Percentiles rank a stretch among this genome's conserved stretches.
These are phyloP conservation scores for Xylaria grammica DNA, from an alignment of 495 filamentous ascomycete species.

Conservation along the genomic window DNA sequence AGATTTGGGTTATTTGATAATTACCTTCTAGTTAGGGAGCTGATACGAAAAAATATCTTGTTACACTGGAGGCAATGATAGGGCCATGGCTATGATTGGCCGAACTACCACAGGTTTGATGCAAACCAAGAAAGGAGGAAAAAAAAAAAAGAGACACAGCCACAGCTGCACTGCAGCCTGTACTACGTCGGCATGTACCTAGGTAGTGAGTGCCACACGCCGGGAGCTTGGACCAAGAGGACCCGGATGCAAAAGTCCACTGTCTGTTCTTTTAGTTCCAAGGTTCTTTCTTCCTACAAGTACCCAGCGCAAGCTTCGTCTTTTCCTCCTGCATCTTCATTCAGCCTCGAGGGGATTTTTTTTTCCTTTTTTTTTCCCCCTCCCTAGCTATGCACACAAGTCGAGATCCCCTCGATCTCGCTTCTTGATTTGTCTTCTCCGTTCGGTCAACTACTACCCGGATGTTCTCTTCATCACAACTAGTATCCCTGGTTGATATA, in stretches of 20 bases:
- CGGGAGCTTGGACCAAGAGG: constrained; percentile 25
- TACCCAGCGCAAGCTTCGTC: constrained; percentile 10
- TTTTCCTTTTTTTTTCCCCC: no score
- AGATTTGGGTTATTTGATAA: not conserved
- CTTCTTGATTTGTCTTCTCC: not conserved
- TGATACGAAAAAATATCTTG: not conserved
- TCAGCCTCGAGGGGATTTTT: constrained; percentile 21
- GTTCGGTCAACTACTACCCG: not conserved
- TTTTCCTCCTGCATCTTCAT: constrained; percentile 20
- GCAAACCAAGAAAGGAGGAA: no score
- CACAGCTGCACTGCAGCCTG: constrained; percentile 10
- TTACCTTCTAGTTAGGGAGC: not conserved
- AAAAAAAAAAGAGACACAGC: no score
- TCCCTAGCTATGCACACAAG: constrained; percentile 2
- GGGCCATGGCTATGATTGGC: constrained; percentile 10
- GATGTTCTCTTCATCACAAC: constrained; percentile 31
- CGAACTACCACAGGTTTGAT: not conserved
- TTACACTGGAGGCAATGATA: constrained; percentile 5
- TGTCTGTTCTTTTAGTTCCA: no score
- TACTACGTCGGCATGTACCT: not conserved
- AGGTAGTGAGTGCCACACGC: constrained; percentile 9
- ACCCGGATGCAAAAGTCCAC: not conserved
- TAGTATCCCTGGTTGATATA: constrained; percentile 28
- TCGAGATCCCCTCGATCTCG: constrained; percentile 4
- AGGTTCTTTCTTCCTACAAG: constrained; percentile 21